Evolutionary conservation across 2,329 filamentous ascomycete genomes (phyloP), one percentile per base, ranked within the genome.

Genomic region (Colletotrichum tamarilloi): DNA sequence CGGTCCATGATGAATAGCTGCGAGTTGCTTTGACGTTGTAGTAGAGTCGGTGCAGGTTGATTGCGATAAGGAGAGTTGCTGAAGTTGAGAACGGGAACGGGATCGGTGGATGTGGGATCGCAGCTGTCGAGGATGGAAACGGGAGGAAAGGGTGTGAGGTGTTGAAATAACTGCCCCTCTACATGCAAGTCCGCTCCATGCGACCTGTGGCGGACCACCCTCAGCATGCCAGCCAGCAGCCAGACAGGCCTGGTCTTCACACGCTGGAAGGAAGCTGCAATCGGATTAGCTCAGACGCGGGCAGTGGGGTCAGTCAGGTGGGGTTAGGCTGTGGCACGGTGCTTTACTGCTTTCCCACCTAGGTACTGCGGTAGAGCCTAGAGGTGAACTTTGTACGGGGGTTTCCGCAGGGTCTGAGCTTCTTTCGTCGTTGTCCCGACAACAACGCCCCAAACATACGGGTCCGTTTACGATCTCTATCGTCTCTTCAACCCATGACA

Each of bases 1-100:
- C 93, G 93, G 85, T 97, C 94, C 94, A 96, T 96, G 73, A 74
- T 73, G 62, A 73, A 75, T 55, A 74, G 69, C 74, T 76, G 72
- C 56, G 72, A 75, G 76, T 69, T 19, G 60, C 52, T 62, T 62
- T 60, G 59, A 32, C 78, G 76, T 75, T 77, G 78, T 80, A 80
- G 77, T 77, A 76, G 76, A 78, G 80, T 76, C 72, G 67, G 74
- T 72, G 68, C 55, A 74, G 62, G 26, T 38, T 59, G 55, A 56
- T 55, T 60, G 62, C 62, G 68, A 73, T 77, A 77, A 77, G 76
- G 64, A 68, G 72, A 56, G 52, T 49, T 67, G 67, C 65, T 70
- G 67, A n/a, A 65, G 70, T 64, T 73, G 77, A 80, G 81, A 82
- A 83, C 78, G 80, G 78, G 81, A 81, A 81, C 76, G 76, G 72